A percentile compares a stretch with the other conserved stretches of the same genome.
These are phyloP conservation scores for Diplosphaera chodatii DNA, from an alignment of 139 green algal genomes.

Conservation along the genomic window DNA sequence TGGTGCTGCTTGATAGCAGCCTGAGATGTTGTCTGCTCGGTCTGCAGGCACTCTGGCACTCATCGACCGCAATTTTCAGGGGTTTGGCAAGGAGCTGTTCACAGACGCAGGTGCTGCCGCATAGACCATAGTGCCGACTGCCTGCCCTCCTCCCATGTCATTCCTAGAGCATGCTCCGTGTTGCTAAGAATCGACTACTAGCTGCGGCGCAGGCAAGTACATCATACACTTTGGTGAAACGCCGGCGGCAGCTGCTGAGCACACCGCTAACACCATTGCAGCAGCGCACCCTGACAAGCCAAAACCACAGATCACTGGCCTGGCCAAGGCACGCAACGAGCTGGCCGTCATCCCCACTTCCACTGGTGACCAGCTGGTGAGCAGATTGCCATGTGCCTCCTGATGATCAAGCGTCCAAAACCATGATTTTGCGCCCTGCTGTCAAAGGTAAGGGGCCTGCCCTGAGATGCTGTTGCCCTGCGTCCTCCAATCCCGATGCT, in stretches of 20 bases:
- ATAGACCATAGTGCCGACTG: too few species aligned
- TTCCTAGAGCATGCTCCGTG: too few species aligned
- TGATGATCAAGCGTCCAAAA: too few species aligned
- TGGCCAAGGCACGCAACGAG: constrained; percentile 47
- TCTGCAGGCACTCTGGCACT: constrained; percentile 55
- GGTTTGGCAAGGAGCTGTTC: constrained; percentile 72
- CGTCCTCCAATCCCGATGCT: too few species aligned
- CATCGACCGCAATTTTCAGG: constrained; percentile 83
- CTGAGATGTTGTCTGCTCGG: too few species aligned
- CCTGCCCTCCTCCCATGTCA: too few species aligned
- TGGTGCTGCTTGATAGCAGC: too few species aligned
- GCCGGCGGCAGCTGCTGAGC: constrained; percentile 34
- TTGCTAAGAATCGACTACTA: too few species aligned
- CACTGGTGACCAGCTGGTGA: constrained; percentile 67
- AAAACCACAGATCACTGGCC: constrained; percentile 34
- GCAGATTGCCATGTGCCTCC: background rate
- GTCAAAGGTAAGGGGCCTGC: too few species aligned
- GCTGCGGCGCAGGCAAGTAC: constrained; percentile 64
- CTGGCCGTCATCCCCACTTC: constrained; percentile 61
- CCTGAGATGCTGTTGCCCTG: too few species aligned
- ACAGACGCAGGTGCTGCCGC: constrained; percentile 33
- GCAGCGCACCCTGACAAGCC: constrained; percentile 40
- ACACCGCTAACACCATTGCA: constrained; percentile 21
- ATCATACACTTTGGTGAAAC: constrained; percentile 75
- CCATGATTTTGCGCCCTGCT: too few species aligned